phyloP scores from a whole-genome alignment of 169 alveolate species.

The Miamiensis avidus region DNA sequence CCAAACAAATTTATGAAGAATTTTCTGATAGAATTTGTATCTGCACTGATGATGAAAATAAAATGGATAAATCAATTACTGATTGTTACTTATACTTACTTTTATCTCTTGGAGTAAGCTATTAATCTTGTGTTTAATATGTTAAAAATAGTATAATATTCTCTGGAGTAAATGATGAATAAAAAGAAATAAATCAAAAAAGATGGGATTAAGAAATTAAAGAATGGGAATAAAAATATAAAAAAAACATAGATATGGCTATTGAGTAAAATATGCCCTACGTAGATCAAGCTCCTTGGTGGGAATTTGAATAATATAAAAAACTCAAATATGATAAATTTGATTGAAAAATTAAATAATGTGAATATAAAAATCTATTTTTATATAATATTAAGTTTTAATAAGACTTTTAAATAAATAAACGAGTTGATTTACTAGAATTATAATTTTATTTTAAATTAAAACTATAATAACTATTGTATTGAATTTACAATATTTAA shows the following conservation, averaged over 20 bases:
- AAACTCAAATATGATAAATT: too few relatives aligned
- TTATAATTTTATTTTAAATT: too few relatives aligned
- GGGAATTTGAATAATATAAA: background rate
- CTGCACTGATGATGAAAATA: background rate
- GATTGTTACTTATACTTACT: background rate
- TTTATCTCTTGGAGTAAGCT: background rate
- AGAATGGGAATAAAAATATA: background rate
- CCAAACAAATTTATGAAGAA: background rate
- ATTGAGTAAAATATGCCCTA: background rate
- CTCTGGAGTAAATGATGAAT: background rate
- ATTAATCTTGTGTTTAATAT: too few relatives aligned
- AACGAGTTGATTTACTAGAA: too few relatives aligned
- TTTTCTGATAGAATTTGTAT: background rate
- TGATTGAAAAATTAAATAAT: too few relatives aligned
- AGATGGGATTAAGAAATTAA: background rate
- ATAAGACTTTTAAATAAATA: too few relatives aligned
- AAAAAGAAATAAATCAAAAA: too few relatives aligned
- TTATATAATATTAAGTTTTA: too few relatives aligned
- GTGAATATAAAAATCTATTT: too few relatives aligned
- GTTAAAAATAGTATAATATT: background rate
- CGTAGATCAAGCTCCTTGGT: background rate
- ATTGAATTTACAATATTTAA: too few relatives aligned
- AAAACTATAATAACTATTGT: too few relatives aligned
- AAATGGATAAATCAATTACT: background rate
- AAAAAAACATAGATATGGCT: background rate